A percentile compares a stretch with the other conserved stretches of the same genome.
phyloP scores from a whole-genome alignment of 1,284 basidiomycete species.

The Mycena sp. region DNA sequence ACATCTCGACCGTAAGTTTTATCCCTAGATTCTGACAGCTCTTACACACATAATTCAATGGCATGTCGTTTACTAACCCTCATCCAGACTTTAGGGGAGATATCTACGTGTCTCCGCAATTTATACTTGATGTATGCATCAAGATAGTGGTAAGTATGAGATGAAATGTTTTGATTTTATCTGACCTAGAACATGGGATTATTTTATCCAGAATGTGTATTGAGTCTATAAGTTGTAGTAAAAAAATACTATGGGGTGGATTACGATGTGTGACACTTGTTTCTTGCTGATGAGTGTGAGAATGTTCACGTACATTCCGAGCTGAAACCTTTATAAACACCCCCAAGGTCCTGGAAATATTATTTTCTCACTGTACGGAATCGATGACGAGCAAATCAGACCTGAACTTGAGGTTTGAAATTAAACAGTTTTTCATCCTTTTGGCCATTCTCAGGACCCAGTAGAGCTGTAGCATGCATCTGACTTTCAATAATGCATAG shows the following conservation, averaged over 20 bases:
- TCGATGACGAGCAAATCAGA: too few relatives aligned
- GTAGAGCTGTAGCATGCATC: neutral
- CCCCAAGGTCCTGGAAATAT: neutral
- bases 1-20: neutral
- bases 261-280: neutral
- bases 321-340: neutral
- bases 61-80: neutral
- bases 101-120: neutral
- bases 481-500: neutral
- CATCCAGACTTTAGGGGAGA: neutral
- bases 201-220: neutral
- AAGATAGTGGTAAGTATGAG: neutral
- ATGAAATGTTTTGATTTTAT: neutral
- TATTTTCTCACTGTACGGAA: neutral
- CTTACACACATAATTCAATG: neutral
- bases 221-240: neutral
- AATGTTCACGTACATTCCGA: neutral
- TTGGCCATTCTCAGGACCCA: neutral
- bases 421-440: neutral
- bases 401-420: too few relatives aligned
- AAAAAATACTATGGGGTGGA: neutral
- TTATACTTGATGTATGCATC: neutral
- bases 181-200: too few relatives aligned
- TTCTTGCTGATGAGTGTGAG: neutral
- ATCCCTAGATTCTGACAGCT: neutral